Conservation (phyloP, 805 yeast genomes). For the Sungouiella blattae region DNA sequence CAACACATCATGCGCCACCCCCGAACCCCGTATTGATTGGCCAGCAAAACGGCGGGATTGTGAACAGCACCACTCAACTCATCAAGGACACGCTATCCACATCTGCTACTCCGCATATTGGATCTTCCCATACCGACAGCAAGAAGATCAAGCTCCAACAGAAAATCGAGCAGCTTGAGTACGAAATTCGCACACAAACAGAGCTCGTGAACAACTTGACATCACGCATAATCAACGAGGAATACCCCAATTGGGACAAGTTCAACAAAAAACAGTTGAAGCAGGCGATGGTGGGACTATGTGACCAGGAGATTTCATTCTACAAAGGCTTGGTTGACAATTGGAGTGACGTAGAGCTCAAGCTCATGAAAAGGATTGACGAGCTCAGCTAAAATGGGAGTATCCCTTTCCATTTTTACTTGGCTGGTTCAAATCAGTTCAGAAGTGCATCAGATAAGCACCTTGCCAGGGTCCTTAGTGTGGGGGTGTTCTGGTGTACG, state of each 20-base stretch:
- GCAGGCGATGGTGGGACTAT: conserved; percentile 63
- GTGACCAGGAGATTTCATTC: conserved; percentile 72
- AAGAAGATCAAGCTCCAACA: conserved; percentile 42
- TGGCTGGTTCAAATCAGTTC: too few relatives aligned
- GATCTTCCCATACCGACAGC: conserved; percentile 39
- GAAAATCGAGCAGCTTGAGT: conserved; percentile 42
- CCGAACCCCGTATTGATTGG: conserved; percentile 29
- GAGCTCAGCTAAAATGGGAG: conserved; percentile 11
- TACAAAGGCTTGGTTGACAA: conserved; percentile 64
- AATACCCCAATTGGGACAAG: conserved; percentile 66
- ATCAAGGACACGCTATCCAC: conserved; percentile 51
- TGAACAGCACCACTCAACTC: conserved; percentile 40
- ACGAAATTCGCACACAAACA: conserved; percentile 42
- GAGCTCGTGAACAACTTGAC: conserved; percentile 46
- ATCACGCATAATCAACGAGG: conserved; percentile 43
- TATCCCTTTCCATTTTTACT: too few relatives aligned
- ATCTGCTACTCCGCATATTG: conserved; percentile 41
- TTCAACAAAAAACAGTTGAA: conserved; percentile 78
- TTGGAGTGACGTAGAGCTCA: conserved; percentile 59
- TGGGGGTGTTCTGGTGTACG: too few relatives aligned
- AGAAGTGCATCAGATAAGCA: too few relatives aligned
- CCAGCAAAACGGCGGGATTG: conserved; percentile 29
- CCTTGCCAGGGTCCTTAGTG: too few relatives aligned
- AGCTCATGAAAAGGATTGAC: conserved; percentile 14
- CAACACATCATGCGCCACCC: conserved; percentile 17